Base-by-base conservation (phyloP, 371 early-diverging fungal genomes). In the Zopfochytrium polystomum region DNA sequence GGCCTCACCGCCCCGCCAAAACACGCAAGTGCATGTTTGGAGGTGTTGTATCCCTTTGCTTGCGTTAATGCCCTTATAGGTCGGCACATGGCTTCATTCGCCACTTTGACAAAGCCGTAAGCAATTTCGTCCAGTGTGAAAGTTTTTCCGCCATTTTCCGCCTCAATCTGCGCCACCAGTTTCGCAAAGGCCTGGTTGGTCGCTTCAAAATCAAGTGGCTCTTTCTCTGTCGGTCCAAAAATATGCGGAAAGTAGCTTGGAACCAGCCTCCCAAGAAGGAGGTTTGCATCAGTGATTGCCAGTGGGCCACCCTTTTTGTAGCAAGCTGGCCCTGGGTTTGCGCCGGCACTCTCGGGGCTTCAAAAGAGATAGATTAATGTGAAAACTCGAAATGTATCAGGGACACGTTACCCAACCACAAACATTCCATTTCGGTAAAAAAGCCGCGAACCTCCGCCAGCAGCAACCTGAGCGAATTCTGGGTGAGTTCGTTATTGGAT, bases 1-100 rank as follows among this genome's bases (percentile, higher is more conserved):
- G n/a, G n/a, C n/a, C n/a, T n/a, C n/a, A n/a, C n/a, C 42, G 96
- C 96, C 22, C 98, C 98, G 35, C 98, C 98, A 85, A 97, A 97
- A 26, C 90, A 91, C 1, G 95, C 90, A 30, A 98, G 70, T 22
- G 85, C 82, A 67, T 96, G 96, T 48, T 80, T 55, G 15, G 85
- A 78, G 0, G 95, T 84, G 55, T 93, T 90, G 61, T 90, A 88
- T 1, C 98, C 98, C 68, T 90, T 91, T 4, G 90, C 92, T 65
- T 96, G 95, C 0, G 98, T 96, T 55, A 98, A 72, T 1, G 90
- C 87, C 6, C 96, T 84, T 52, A 98, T 95, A 9, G 96, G 94
- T 11, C 96, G 80, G 68, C 94, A 90, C 95, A 97, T 95, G 2
- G 91, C 80, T 67, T 97, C 96, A 63, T 95, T 94, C 15, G 96